Percentiles rank a stretch among this genome's conserved stretches.
phyloP scores from a whole-genome alignment of 164 flowering plant species.

The Annona squamosa region DNA sequence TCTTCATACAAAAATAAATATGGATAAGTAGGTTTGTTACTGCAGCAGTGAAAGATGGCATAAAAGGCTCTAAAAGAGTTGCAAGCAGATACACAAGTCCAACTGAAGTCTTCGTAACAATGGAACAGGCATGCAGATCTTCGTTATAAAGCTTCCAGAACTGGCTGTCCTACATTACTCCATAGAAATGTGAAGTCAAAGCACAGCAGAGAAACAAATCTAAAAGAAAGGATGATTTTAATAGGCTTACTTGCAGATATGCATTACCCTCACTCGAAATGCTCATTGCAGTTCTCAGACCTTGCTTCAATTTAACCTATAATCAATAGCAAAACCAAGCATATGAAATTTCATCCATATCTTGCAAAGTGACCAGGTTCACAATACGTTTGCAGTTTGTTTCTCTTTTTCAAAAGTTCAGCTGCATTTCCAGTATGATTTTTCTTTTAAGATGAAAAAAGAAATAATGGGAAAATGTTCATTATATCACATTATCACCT shows the following conservation, averaged over 20 bases:
- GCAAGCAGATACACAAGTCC: constrained; percentile 79
- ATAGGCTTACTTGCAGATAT: constrained; percentile 64
- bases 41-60: constrained; percentile 85
- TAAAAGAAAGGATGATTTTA: constrained; percentile 12
- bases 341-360: constrained; percentile 5
- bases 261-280: constrained; percentile 78
- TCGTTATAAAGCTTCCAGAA: constrained; percentile 93
- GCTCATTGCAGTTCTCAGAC: constrained; percentile 68
- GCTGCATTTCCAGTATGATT: neutral
- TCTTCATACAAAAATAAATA: neutral
- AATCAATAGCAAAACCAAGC: constrained; percentile 6
- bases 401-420: neutral
- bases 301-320: constrained; percentile 82
- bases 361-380: neutral
- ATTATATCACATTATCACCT: constrained; percentile 34
- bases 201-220: constrained; percentile 5
- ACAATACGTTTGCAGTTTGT: neutral
- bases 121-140: constrained; percentile 46
- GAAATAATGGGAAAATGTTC: neutral
- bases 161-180: constrained; percentile 55
- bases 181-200: constrained; percentile 33
- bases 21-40: constrained; percentile 24
- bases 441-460: neutral
- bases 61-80: constrained; percentile 75
- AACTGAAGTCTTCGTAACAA: constrained; percentile 68